Evolutionary conservation across 1,284 basidiomycete genomes (phyloP).

Genomic region (Ceraceosorus guamensis): DNA sequence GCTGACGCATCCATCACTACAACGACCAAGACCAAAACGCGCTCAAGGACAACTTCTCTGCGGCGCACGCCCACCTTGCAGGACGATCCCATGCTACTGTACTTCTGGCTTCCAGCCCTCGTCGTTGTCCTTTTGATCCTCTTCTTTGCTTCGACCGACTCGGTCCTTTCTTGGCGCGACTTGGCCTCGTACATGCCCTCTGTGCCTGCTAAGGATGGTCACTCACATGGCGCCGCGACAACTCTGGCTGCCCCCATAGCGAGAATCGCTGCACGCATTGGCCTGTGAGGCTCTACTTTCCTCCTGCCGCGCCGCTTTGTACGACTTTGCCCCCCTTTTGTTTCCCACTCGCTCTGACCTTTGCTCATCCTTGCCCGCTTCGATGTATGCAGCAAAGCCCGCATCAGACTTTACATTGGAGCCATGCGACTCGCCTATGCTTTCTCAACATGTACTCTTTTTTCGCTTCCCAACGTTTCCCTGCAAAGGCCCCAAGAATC

Average conservation of each 20-base stretch:
- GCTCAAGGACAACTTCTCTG: constrained; percentile 4
- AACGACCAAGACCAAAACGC: not conserved
- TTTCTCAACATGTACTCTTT: too few species aligned
- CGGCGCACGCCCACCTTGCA: constrained; percentile 18
- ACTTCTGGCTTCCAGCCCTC: constrained; percentile 90
- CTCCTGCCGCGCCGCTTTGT: not conserved
- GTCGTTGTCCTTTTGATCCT: constrained; percentile 48
- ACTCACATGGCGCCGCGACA: too few species aligned
- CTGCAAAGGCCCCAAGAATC: too few species aligned
- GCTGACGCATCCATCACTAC: constrained; percentile 1
- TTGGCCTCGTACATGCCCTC: constrained; percentile 25
- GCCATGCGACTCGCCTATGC: too few species aligned
- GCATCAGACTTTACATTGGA: too few species aligned
- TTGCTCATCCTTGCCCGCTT: too few species aligned
- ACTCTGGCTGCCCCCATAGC: too few species aligned
- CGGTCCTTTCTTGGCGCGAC: constrained; percentile 34
- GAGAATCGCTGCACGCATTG: not conserved
- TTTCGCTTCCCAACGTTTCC: too few species aligned
- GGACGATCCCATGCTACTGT: constrained; percentile 85
- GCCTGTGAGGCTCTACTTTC: not conserved
- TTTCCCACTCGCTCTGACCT: not conserved
- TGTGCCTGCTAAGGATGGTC: too few species aligned
- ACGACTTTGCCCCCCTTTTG: not conserved
- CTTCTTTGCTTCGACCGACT: constrained; percentile 31
- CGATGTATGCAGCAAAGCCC: too few species aligned